A percentile compares a stretch with the other conserved stretches of the same genome.
Evolutionary conservation across 2,329 filamentous ascomycete genomes (phyloP).

Genomic region (Lasiodiplodia theobromae): DNA sequence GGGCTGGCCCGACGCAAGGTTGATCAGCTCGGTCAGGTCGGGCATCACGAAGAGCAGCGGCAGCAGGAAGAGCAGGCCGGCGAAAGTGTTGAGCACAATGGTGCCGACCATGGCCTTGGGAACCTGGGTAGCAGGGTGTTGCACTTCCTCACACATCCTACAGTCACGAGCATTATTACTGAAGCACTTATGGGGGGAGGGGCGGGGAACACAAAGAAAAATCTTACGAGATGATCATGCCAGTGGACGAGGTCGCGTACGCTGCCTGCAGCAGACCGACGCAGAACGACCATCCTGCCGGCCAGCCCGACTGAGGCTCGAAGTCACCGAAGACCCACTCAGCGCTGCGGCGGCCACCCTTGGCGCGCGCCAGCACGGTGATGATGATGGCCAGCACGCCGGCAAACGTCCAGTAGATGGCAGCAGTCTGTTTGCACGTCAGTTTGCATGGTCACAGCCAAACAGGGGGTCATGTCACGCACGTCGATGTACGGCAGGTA

Average conservation of each 20-base stretch:
- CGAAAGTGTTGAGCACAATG: slow-evolving; percentile 70
- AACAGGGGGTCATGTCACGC: slow-evolving; percentile 45
- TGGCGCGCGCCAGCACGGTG: slow-evolving; percentile 70
- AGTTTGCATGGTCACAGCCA: not conserved
- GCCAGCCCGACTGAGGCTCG: slow-evolving; percentile 73
- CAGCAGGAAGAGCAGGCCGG: slow-evolving; percentile 72
- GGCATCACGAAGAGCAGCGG: slow-evolving; percentile 74
- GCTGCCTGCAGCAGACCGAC: slow-evolving; percentile 75
- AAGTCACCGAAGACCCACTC: slow-evolving; percentile 73
- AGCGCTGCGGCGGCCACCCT: slow-evolving; percentile 69
- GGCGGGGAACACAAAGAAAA: slow-evolving; percentile 34
- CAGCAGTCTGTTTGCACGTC: slow-evolving; percentile 63
- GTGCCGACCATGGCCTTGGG: slow-evolving; percentile 76
- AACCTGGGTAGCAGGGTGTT: slow-evolving; percentile 70
- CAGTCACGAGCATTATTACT: not conserved
- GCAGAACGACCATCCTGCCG: slow-evolving; percentile 74
- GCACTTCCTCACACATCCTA: slow-evolving; percentile 78
- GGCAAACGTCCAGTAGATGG: slow-evolving; percentile 77
- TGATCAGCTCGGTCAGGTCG: slow-evolving; percentile 53
- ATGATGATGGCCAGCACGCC: slow-evolving; percentile 71
- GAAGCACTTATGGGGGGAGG: not conserved
- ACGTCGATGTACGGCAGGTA: slow-evolving; percentile 70
- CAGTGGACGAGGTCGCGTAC: slow-evolving; percentile 77
- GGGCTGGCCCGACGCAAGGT: slow-evolving; percentile 57
- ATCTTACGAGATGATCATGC: slow-evolving; percentile 78